Evolutionary conservation across 208 protist species (phyloP).

Genomic region (Crithidia sp.): DNA sequence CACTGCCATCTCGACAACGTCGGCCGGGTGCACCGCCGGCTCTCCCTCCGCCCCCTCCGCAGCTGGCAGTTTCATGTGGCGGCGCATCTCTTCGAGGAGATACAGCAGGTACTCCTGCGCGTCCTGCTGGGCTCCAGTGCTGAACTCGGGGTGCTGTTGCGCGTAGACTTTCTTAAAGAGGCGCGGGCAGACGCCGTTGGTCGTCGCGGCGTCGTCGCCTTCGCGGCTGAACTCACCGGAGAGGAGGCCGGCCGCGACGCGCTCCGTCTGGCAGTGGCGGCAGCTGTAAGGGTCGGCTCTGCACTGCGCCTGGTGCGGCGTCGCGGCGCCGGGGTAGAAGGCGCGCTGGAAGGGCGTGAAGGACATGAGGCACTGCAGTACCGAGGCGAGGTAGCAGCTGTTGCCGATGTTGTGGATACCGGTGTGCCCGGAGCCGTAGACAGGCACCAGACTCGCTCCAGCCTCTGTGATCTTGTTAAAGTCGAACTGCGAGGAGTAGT

Average conservation of each 20-base stretch:
- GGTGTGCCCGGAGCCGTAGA: constrained; percentile 94
- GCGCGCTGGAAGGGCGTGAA: constrained; percentile 75
- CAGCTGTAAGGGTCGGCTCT: constrained; percentile 67
- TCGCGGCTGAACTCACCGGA: constrained; percentile 92
- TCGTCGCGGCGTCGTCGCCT: constrained; percentile 43
- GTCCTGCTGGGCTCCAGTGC: constrained; percentile 96
- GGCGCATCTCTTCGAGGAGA: constrained; percentile 87
- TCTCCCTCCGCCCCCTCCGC: not conserved
- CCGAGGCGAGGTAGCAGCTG: constrained; percentile 96
- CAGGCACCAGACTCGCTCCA: constrained; percentile 80
- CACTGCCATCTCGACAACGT: constrained; percentile 79
- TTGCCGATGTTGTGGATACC: constrained; percentile 98
- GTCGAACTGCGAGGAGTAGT: constrained; percentile 95
- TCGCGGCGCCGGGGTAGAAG: constrained; percentile 63
- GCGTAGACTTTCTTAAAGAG: constrained; percentile 97
- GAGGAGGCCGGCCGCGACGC: constrained; percentile 91
- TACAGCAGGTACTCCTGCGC: constrained; percentile 95
- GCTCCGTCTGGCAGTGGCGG: constrained; percentile 90
- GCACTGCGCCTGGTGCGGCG: constrained; percentile 61
- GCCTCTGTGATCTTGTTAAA: constrained; percentile 92
- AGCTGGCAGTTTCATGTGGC: constrained; percentile 50
- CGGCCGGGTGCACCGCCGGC: constrained; percentile 39
- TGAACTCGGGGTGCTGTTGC: constrained; percentile 95
- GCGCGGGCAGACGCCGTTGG: constrained; percentile 87
- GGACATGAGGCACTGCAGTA: constrained; percentile 94